Evolutionary conservation across 2,329 filamentous ascomycete genomes (phyloP), one percentile per base, ranked within the genome.

Genomic region (Salinomyces thailandicus): DNA sequence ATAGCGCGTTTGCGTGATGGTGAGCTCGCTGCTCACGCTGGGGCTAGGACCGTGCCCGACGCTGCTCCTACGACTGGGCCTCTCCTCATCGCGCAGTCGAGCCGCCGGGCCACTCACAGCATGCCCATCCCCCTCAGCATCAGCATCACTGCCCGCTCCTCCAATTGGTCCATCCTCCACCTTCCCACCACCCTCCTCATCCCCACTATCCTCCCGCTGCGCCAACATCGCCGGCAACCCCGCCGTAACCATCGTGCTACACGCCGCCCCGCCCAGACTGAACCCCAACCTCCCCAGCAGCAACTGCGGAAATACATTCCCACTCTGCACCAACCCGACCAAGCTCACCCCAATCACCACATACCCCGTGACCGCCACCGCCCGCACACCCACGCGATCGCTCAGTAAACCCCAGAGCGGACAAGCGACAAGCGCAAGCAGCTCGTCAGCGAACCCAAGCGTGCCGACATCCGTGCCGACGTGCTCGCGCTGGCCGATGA

Each of bases 211-310:
- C 8, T 15, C 13, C 18, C 40, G 45, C 18, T 49, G 42, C 11
- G 51, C 52, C 8, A 74, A 74, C 61, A 81, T 76, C 18, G 71
- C 79, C 1, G 91, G 91, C 16, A 98, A 69, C 31, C 93, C 85
- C 3, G 91, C 91, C 6, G 91, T 96, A 14, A 98, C 91, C 91
- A 98, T 98, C 1, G 91, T 96, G 11, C 86, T 61, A 22, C 66
- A 69, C 15, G 89, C 91, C n/a, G 87, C 86, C 14, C 84, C 91
- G 16, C 91, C 91, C 13, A 95, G 51, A 47, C 87, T 91, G 62
- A 98, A 98, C 37, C 93, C 67, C 34, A 96, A 67, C 47, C 91
- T 73, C 37, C 83, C 86, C 28, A 95, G 65, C 37, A 96, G 66
- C 48, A 98, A 67, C 58, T 93, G 80, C 7, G 91, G 89, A 61